Evolutionary conservation across 164 flowering plant genomes (phyloP).

Genomic region (Berberis vulgaris): DNA sequence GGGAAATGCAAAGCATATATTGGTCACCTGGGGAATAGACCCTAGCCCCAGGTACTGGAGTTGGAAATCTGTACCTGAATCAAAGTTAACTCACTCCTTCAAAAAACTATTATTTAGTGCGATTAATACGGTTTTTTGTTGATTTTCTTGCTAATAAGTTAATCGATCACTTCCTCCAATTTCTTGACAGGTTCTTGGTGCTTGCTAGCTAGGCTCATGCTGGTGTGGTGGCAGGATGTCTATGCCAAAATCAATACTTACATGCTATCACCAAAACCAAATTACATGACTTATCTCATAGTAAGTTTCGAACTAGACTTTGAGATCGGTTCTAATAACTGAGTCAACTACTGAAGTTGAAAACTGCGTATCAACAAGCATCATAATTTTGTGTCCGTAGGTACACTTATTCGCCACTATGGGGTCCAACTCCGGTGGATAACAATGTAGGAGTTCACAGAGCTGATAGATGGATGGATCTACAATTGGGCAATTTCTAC

Average conservation of each 20-base stretch:
- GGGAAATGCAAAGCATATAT: conserved; percentile 39
- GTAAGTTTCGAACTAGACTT: conserved; percentile 26
- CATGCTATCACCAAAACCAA: conserved; percentile 40
- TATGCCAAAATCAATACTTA: conserved; percentile 26
- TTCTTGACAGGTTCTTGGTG: conserved; percentile 33
- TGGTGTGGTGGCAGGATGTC: conserved; percentile 44
- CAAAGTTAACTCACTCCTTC: conserved; percentile 27
- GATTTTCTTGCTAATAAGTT: neutral
- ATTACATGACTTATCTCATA: conserved; percentile 40
- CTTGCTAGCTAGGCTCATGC: conserved; percentile 38
- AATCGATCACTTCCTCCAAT: neutral
- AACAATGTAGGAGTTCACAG: conserved; percentile 9
- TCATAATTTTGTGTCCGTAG: conserved; percentile 6
- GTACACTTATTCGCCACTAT: neutral
- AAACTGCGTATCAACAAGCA: conserved; percentile 3
- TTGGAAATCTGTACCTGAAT: conserved; percentile 30
- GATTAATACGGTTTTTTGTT: neutral
- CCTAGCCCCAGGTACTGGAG: conserved; percentile 35
- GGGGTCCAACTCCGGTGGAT: neutral
- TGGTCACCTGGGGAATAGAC: conserved; percentile 28
- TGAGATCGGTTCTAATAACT: conserved; percentile 34
- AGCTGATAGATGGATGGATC: conserved; percentile 44
- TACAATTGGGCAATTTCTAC: conserved; percentile 41
- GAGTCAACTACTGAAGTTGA: conserved; percentile 33
- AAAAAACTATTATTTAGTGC: neutral